Conservation (phyloP, 352 stramenopile species). For the Phytophthora lateralis region DNA sequence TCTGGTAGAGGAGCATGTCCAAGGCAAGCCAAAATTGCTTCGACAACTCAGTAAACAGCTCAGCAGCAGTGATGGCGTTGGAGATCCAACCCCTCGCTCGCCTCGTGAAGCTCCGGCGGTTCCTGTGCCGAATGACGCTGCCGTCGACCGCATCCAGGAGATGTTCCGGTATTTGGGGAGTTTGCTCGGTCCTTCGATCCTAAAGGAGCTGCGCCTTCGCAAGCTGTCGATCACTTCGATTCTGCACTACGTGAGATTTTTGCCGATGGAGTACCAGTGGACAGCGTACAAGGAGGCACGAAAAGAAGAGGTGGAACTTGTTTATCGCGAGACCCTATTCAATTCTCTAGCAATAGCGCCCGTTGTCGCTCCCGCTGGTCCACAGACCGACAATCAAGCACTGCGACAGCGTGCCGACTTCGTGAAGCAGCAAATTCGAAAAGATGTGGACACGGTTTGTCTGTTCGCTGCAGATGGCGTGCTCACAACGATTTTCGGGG, state of each 20-base stretch:
- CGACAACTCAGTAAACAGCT: slow-evolving; percentile 57
- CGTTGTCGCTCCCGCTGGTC: slow-evolving; percentile 1
- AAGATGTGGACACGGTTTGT: slow-evolving; percentile 76
- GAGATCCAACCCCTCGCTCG: neutral
- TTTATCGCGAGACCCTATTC: slow-evolving; percentile 42
- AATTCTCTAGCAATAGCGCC: slow-evolving; percentile 13
- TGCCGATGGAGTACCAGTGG: slow-evolving; percentile 68
- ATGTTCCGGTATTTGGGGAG: slow-evolving; percentile 72
- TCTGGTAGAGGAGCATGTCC: slow-evolving; percentile 50
- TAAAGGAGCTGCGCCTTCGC: slow-evolving; percentile 58
- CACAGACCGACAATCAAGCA: slow-evolving; percentile 22
- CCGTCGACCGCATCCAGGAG: slow-evolving; percentile 70
- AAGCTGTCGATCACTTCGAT: slow-evolving; percentile 59
- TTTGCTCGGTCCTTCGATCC: slow-evolving; percentile 46
- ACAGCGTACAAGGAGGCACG: slow-evolving; percentile 64
- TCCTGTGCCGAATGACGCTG: slow-evolving; percentile 38
- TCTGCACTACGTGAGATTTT: slow-evolving; percentile 70
- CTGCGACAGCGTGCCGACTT: slow-evolving; percentile 73
- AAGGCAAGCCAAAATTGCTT: slow-evolving; percentile 52
- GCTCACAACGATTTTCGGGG: slow-evolving; percentile 74
- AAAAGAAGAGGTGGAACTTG: slow-evolving; percentile 57
- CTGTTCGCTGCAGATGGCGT: slow-evolving; percentile 66
- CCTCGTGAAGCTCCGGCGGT: neutral
- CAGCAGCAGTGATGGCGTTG: slow-evolving; percentile 17
- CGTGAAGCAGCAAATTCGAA: slow-evolving; percentile 74